Percentiles rank a stretch among this genome's conserved stretches.
phyloP scores from a whole-genome alignment of 2,329 filamentous ascomycete species.

The Curvularia eragrostidis region DNA sequence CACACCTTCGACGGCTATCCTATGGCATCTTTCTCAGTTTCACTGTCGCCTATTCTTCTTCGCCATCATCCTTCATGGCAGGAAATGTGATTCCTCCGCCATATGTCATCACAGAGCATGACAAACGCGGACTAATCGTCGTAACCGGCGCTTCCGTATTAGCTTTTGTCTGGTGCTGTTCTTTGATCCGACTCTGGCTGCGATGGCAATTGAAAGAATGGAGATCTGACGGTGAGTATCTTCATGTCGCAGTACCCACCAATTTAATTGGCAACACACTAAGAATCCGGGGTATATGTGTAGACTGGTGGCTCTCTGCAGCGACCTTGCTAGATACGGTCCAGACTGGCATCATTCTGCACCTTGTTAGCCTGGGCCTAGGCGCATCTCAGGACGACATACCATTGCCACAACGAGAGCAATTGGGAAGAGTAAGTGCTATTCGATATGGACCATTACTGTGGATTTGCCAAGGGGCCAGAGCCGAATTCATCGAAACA shows the following conservation, averaged over 20 bases:
- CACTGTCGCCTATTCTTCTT: slow-evolving; percentile 7
- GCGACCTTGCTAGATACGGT: slow-evolving; percentile 34
- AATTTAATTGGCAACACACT: slow-evolving; percentile 18
- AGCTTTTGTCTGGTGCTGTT: slow-evolving; percentile 41
- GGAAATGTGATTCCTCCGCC: slow-evolving; percentile 34
- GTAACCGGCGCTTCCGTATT: slow-evolving; percentile 37
- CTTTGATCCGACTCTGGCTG: slow-evolving; percentile 41
- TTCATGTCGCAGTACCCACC: slow-evolving; percentile 2
- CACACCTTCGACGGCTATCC: background rate
- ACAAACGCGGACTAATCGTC: slow-evolving; percentile 46
- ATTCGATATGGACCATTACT: background rate
- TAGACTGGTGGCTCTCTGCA: slow-evolving; percentile 22
- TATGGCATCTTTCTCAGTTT: slow-evolving; percentile 4
- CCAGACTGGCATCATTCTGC: slow-evolving; percentile 36
- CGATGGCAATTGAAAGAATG: slow-evolving; percentile 38
- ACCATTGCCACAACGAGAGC: slow-evolving; percentile 23
- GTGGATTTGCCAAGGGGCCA: slow-evolving; percentile 3
- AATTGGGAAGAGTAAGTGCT: slow-evolving; percentile 35
- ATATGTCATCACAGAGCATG: slow-evolving; percentile 37
- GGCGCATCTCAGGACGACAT: slow-evolving; percentile 28
- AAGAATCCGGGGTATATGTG: background rate
- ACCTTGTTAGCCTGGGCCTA: slow-evolving; percentile 34
- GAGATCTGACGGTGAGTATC: slow-evolving; percentile 41
- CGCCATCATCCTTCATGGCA: slow-evolving; percentile 25
- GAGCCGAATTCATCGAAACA: slow-evolving; percentile 3